A percentile compares a stretch with the other conserved stretches of the same genome.
Conservation (phyloP, 805 yeast genomes). For the Lachancea dasiensis region DNA sequence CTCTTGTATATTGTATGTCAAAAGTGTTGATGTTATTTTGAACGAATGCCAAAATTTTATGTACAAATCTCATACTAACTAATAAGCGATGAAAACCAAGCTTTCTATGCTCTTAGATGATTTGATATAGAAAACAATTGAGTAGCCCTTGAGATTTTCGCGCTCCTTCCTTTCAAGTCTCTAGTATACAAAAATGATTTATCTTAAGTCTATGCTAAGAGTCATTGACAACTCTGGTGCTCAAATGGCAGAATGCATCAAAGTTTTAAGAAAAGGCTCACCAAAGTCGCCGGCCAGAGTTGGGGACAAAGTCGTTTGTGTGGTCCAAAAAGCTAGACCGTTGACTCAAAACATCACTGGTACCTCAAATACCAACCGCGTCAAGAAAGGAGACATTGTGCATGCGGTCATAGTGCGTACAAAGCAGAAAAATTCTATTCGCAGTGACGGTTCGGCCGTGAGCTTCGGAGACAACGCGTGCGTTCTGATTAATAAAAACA, state of each 20-base stretch:
- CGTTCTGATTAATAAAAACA: slow-evolving; percentile 83
- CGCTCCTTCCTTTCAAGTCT: no score
- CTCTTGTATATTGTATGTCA: neutral
- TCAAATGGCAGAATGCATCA: slow-evolving; percentile 89
- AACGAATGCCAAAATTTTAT: no score
- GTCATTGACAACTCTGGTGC: slow-evolving; percentile 97
- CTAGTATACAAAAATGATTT: slow-evolving; percentile 51
- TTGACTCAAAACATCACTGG: slow-evolving; percentile 65
- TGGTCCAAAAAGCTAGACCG: slow-evolving; percentile 86
- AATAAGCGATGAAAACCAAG: no score
- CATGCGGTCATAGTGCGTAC: slow-evolving; percentile 95
- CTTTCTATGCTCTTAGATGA: no score
- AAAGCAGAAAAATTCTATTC: slow-evolving; percentile 59
- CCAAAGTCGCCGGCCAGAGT: slow-evolving; percentile 77
- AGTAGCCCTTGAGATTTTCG: no score
- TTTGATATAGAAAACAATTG: no score
- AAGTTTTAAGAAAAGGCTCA: slow-evolving; percentile 76
- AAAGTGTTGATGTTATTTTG: slow-evolving; percentile 4
- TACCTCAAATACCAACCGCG: slow-evolving; percentile 67
- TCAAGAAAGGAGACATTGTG: slow-evolving; percentile 90
- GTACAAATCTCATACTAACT: no score
- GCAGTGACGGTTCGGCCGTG: slow-evolving; percentile 83
- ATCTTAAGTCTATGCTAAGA: slow-evolving; percentile 78
- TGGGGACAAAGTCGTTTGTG: slow-evolving; percentile 92
- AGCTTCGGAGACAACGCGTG: slow-evolving; percentile 96